Conservation (phyloP, 2,329 filamentous ascomycete species). For the Cladosporium sp. region DNA sequence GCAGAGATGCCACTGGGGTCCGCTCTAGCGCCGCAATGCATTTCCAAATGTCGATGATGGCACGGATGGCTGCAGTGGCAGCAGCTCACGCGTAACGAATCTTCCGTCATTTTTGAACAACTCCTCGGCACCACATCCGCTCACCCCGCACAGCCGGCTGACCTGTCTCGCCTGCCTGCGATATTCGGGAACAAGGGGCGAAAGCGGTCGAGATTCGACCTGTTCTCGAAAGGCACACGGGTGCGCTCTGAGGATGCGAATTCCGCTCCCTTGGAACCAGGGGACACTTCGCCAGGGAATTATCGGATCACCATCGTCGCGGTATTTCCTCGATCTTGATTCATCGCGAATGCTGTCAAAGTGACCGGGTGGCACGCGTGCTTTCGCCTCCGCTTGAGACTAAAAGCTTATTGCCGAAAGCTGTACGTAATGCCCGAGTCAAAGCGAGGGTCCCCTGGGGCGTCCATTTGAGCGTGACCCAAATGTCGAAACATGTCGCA, state of each 20-base stretch:
- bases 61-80: not conserved
- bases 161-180: no score
- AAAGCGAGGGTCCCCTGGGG: not conserved
- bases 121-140: conserved; percentile 6
- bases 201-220: no score
- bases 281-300: no score
- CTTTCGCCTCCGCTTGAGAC: not conserved
- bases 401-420: conserved; percentile 8
- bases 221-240: no score
- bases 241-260: no score
- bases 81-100: not conserved
- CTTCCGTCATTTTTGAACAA: conserved; percentile 4
- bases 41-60: not conserved
- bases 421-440: conserved; percentile 4
- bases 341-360: not conserved
- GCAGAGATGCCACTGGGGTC: not conserved
- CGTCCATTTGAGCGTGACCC: no score
- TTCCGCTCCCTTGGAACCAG: no score
- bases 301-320: no score
- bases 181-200: no score
- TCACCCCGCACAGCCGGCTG: no score
- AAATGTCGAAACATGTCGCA: no score
- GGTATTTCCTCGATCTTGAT: no score
- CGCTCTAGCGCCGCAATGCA: not conserved
- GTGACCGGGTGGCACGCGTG: not conserved